Conservation (phyloP, 2,329 filamentous ascomycete species). For the Colletotrichum chrysophilum region DNA sequence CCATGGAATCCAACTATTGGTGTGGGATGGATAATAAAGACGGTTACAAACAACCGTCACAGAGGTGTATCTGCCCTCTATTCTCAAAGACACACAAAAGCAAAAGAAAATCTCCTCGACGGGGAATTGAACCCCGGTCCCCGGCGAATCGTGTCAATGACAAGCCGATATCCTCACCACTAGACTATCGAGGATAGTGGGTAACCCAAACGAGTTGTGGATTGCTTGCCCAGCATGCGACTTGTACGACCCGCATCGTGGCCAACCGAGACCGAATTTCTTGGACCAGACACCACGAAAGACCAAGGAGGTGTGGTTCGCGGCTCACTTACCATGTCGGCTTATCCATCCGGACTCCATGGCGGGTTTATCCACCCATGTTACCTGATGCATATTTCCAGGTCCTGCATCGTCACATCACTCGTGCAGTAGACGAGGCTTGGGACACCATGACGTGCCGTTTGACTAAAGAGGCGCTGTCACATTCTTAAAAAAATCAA, state of each 20-base stretch:
- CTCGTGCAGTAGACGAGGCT: background rate
- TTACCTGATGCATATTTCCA: background rate
- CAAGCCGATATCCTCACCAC: background rate
- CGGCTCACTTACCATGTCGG: background rate
- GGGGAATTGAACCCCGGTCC: background rate
- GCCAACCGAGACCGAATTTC: background rate
- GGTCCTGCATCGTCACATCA: background rate
- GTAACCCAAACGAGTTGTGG: background rate
- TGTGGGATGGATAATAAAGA: accelerated
- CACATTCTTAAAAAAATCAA: background rate
- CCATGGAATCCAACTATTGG: accelerated
- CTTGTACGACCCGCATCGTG: background rate
- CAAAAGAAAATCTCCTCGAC: background rate
- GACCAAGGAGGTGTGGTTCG: background rate
- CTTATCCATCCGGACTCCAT: background rate
- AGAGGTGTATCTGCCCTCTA: background rate
- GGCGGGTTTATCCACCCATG: background rate
- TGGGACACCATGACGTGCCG: background rate
- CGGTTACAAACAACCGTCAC: background rate
- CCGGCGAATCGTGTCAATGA: background rate
- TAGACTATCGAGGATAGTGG: background rate
- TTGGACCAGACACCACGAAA: background rate
- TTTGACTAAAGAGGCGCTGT: background rate
- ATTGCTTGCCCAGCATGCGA: background rate
- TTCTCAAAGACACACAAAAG: background rate